These are phyloP conservation scores for Guadua angustifolia DNA, from an alignment of 176 grass and related monocot species.

Conservation along the genomic window DNA sequence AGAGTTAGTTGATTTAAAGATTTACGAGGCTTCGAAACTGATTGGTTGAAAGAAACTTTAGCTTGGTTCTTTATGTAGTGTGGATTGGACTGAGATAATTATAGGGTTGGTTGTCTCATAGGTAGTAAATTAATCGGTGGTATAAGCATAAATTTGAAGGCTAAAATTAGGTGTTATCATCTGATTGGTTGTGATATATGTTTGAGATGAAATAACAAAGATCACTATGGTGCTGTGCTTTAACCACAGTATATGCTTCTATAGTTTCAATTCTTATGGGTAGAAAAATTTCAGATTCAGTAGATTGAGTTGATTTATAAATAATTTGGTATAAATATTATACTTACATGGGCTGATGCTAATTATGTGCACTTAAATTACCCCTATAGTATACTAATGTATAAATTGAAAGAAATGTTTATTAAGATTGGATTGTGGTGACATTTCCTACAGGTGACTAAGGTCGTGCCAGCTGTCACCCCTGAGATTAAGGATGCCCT, in stretches of 20 bases:
- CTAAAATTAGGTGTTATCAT: neutral
- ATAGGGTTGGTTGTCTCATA: neutral
- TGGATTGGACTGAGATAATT: neutral
- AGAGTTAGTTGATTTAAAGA: neutral
- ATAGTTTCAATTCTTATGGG: neutral
- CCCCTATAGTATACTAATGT: neutral
- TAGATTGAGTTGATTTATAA: neutral
- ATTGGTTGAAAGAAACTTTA: neutral
- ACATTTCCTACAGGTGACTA: conserved; percentile 51
- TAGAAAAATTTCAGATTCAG: neutral
- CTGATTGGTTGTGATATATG: neutral
- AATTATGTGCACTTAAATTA: neutral
- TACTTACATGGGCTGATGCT: neutral
- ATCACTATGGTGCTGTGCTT: neutral
- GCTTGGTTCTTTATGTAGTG: neutral
- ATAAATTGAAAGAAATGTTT: neutral
- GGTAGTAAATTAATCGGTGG: neutral
- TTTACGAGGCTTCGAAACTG: neutral
- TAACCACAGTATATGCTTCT: neutral
- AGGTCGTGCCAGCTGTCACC: conserved; percentile 55
- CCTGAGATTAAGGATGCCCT: conserved; percentile 71
- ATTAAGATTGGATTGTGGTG: neutral
- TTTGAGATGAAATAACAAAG: neutral
- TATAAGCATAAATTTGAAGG: conserved; percentile 6
- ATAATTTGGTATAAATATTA: neutral